A percentile compares a stretch with the other conserved stretches of the same genome.
These are phyloP conservation scores for Boletus sp. DNA, from an alignment of 768 basidiomycete genomes.

Conservation along the genomic window DNA sequence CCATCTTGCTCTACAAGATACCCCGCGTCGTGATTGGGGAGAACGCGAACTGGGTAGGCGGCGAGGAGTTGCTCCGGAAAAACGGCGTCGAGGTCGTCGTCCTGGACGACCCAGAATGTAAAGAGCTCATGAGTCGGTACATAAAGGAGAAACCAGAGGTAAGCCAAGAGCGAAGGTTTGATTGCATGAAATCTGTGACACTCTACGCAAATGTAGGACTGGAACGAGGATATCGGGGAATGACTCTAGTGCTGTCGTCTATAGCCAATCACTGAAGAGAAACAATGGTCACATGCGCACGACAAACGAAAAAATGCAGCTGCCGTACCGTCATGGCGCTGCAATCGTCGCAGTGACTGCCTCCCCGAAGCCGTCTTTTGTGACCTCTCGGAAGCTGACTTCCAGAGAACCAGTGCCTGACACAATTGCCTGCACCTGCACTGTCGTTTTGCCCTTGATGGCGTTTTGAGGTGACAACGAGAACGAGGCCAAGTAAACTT, in stretches of 20 bases:
- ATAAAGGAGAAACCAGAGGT: conserved; percentile 58
- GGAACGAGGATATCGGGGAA: conserved; percentile 65
- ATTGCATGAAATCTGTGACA: conserved; percentile 5
- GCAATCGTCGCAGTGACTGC: conserved; percentile 30
- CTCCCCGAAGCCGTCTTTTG: conserved; percentile 34
- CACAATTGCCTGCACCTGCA: conserved; percentile 46
- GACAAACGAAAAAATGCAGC: not conserved
- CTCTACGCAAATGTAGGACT: conserved; percentile 39
- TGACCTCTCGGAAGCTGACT: conserved; percentile 40
- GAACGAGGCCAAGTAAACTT: conserved; percentile 42
- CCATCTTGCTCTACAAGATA: conserved; percentile 62
- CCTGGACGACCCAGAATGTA: conserved; percentile 49
- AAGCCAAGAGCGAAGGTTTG: conserved; percentile 2
- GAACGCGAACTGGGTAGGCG: conserved; percentile 52
- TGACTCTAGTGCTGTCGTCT: conserved; percentile 9
- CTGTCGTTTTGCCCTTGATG: conserved; percentile 46
- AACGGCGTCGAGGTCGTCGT: conserved; percentile 56
- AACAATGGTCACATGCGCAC: not conserved
- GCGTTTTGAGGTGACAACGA: conserved; percentile 37
- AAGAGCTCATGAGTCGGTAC: conserved; percentile 53
- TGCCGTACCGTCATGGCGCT: conserved; percentile 18
- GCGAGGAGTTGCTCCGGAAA: conserved; percentile 50
- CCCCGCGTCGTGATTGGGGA: conserved; percentile 67
- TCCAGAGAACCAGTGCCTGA: conserved; percentile 35
- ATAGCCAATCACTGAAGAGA: not conserved